Percentiles rank a stretch among this genome's conserved stretches.
phyloP scores from a whole-genome alignment of 202 grass and related monocot genomes.

The Setaria italica region DNA sequence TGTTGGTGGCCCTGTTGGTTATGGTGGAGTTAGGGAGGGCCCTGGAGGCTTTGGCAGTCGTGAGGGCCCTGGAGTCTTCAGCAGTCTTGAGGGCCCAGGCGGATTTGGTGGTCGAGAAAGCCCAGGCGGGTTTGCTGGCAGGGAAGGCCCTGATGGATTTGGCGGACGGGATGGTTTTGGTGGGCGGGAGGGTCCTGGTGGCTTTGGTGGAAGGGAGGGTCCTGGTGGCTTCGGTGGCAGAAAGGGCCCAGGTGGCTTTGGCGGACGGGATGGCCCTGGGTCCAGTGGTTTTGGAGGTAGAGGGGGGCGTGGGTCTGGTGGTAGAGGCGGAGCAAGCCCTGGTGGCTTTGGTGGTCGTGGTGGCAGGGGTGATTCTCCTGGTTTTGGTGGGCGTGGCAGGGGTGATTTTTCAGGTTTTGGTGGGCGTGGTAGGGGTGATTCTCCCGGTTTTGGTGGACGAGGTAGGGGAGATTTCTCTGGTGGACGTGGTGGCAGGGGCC shows the following conservation, averaged over 20 bases:
- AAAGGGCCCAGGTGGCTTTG: conserved; percentile 45
- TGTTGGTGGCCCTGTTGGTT: conserved; percentile 48
- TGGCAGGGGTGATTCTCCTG: conserved; percentile 71
- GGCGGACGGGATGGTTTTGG: conserved; percentile 25
- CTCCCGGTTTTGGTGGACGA: conserved; percentile 56
- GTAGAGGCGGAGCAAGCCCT: conserved; percentile 57
- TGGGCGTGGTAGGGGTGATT: conserved; percentile 64
- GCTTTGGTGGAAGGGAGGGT: conserved; percentile 29
- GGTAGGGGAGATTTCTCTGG: conserved; percentile 62
- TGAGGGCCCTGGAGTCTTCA: conserved; percentile 33
- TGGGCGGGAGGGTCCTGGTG: conserved; percentile 35
- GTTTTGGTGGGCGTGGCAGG: conserved; percentile 59
- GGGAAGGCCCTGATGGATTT: conserved; percentile 14
- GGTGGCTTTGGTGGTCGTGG: conserved; percentile 60
- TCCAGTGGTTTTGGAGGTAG: conserved; percentile 75
- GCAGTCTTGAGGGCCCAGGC: conserved; percentile 44
- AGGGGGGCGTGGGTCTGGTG: conserved; percentile 59
- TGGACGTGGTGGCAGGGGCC: conserved; percentile 69
- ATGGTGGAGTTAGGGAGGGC: conserved; percentile 67
- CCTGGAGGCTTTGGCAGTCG: conserved; percentile 52
- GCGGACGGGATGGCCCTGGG: conserved; percentile 60
- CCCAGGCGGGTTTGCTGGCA: conserved; percentile 9
- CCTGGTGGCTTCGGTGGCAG: conserved; percentile 54
- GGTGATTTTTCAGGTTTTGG: conserved; percentile 62
- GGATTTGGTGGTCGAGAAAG: conserved; percentile 59